Evolutionary conservation across 495 filamentous ascomycete genomes (phyloP).

Genomic region (Penicillium bovifimosum): DNA sequence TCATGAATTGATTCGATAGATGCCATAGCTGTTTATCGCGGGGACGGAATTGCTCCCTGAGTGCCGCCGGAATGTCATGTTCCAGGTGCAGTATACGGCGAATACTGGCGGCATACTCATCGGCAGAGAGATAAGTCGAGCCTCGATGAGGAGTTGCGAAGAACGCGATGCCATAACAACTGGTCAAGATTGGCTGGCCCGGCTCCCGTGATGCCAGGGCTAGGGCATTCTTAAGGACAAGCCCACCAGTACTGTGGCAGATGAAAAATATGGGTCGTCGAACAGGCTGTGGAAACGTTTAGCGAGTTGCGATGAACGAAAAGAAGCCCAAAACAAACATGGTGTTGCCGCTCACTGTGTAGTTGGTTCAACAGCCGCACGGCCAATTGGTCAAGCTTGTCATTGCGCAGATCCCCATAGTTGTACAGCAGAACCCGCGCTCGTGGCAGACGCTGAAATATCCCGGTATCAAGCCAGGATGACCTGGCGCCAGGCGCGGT

Average conservation of each 20-base stretch:
- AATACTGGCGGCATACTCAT: conserved; percentile 50
- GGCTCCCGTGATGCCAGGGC: conserved; percentile 39
- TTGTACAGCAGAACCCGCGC: conserved; percentile 52
- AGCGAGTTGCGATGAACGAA: background rate
- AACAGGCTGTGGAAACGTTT: conserved; percentile 9
- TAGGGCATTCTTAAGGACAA: conserved; percentile 56
- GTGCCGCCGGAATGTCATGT: conserved; percentile 42
- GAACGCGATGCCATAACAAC: conserved; percentile 59
- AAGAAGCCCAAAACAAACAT: background rate
- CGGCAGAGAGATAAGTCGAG: conserved; percentile 58
- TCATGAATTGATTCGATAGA: conserved; percentile 53
- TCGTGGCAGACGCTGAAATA: conserved; percentile 23
- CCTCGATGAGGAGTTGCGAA: conserved; percentile 58
- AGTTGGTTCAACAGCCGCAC: conserved; percentile 46
- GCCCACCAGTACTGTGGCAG: conserved; percentile 60
- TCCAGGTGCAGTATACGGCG: conserved; percentile 51
- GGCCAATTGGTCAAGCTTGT: conserved; percentile 46
- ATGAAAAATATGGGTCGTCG: conserved; percentile 56
- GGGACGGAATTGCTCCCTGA: conserved; percentile 47
- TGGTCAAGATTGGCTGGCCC: conserved; percentile 43
- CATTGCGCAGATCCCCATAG: conserved; percentile 46
- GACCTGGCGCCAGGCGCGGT: conserved; percentile 13
- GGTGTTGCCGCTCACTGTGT: conserved; percentile 28
- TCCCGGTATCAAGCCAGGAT: conserved; percentile 26
- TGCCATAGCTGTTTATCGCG: conserved; percentile 42